Conservation (phyloP, 139 green algal genomes). For the Astrephomene gubernaculifera region DNA sequence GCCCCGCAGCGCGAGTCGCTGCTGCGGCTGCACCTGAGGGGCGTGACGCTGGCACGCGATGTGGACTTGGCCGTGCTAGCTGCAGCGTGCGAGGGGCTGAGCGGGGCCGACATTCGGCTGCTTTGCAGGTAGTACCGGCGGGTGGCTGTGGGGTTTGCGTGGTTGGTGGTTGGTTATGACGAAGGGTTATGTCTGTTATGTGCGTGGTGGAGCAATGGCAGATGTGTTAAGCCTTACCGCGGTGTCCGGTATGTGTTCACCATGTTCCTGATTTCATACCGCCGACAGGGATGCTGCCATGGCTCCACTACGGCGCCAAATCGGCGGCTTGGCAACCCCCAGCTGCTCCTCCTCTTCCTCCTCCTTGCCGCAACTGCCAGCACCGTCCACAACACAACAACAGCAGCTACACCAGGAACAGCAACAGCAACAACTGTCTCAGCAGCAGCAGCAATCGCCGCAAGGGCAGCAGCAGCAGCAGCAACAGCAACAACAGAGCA, state of each 20-base stretch:
- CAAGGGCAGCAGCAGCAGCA: background rate
- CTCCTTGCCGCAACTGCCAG: too few species aligned
- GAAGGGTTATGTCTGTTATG: too few species aligned
- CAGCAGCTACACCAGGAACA: too few species aligned
- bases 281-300: conserved; percentile 27
- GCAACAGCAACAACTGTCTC: background rate
- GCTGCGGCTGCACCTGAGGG: conserved; percentile 13
- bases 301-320: conserved; percentile 6
- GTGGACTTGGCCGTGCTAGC: conserved; percentile 53
- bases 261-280: too few species aligned
- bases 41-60: conserved; percentile 22
- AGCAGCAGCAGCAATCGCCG: background rate
- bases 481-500: background rate
- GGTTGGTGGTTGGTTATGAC: too few species aligned
- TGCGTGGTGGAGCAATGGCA: too few species aligned
- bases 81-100: conserved; percentile 42
- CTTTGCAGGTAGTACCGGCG: conserved; percentile 14
- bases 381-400: too few species aligned
- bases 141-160: too few species aligned
- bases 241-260: too few species aligned
- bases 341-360: too few species aligned
- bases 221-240: too few species aligned
- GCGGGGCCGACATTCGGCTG: conserved; percentile 49
- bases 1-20: conserved; percentile 41
- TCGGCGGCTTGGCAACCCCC: background rate